Base-by-base conservation (phyloP, 1,284 basidiomycete species). In the Ceratobasidium sp. region DNA sequence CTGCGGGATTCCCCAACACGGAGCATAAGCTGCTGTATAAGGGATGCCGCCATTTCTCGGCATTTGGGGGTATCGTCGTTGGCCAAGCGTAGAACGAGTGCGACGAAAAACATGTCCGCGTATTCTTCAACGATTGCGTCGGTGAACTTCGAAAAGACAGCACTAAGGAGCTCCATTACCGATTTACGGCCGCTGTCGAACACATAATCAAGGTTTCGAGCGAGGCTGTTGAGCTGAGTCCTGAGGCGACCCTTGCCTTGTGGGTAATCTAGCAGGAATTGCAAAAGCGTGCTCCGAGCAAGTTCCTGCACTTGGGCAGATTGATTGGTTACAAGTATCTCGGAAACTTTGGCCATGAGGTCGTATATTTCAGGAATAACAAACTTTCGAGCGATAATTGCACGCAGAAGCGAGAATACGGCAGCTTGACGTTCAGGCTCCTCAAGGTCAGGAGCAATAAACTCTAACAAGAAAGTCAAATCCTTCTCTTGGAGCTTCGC, bases 351-450 rank as follows among this genome's bases (percentile, higher is more conserved):
- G 75, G 95, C 93, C 96, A 99, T 98, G 48, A 97, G 83, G 80
- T 99, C 96, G 84, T 99, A 99, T 64, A 99, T 91, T 81, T 99
- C 97, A 0, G 94, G 93, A 0, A 97, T 94, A 52, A 98, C 91
- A 75, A 99, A 93, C 77, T 92, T 93, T 36, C 96, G 89, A 3
- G 91, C 85, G 21, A 99, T 90, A 76, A 99, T 94, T 10, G 96
- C 92, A n/a, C 95, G 90, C 18, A 99, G 87, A 76, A 99, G 87
- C 0, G 92, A 85, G 80, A 99, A 99, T 14, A 96, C 90, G 14
- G 93, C 87, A 1, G 86, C 86, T 81, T 99, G 97, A 6, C 94
- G 89, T n/a, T 85, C 84, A 0, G 92, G 90, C 71, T 99, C 97
- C 80, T 99, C 96, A n/a, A 99, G 82, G 78, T 99, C 96, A 0